phyloP scores from a whole-genome alignment of 2,329 filamentous ascomycete genomes.

The Fusarium liriodendri region DNA sequence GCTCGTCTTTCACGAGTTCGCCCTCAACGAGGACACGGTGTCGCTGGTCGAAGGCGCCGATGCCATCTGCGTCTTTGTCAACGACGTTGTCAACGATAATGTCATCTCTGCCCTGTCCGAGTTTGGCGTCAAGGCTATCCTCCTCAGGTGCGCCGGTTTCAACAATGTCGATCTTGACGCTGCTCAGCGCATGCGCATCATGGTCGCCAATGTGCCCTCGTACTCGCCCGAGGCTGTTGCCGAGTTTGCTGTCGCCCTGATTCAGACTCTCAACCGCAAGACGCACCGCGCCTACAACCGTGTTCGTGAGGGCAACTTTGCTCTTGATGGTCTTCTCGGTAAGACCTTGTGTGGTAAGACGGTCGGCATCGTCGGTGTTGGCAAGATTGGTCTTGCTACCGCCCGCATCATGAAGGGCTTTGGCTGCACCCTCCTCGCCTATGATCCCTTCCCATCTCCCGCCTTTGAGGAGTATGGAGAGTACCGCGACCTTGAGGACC shows the following conservation, averaged over 20 bases:
- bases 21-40: conserved; percentile 67
- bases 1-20: conserved; percentile 68
- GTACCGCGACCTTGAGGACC: conserved; percentile 64
- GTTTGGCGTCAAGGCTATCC: conserved; percentile 66
- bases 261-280: conserved; percentile 75
- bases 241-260: conserved; percentile 75
- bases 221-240: conserved; percentile 78
- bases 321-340: conserved; percentile 72
- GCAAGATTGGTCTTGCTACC: conserved; percentile 72
- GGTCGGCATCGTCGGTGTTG: conserved; percentile 73
- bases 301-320: conserved; percentile 76
- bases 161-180: conserved; percentile 73
- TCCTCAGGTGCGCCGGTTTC: conserved; percentile 75
- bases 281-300: conserved; percentile 76
- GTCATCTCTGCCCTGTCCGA: conserved; percentile 63
- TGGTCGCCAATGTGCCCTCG: conserved; percentile 74
- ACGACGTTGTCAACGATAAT: conserved; percentile 65
- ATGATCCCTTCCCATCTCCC: conserved; percentile 65
- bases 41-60: conserved; percentile 62
- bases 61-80: conserved; percentile 77
- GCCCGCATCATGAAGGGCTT: conserved; percentile 73
- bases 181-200: conserved; percentile 66
- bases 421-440: conserved; percentile 71
- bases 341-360: conserved; percentile 72
- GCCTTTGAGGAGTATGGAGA: conserved; percentile 63